Conservation (phyloP, 768 basidiomycete species). For the Erythrobasidium yunnanense region DNA sequence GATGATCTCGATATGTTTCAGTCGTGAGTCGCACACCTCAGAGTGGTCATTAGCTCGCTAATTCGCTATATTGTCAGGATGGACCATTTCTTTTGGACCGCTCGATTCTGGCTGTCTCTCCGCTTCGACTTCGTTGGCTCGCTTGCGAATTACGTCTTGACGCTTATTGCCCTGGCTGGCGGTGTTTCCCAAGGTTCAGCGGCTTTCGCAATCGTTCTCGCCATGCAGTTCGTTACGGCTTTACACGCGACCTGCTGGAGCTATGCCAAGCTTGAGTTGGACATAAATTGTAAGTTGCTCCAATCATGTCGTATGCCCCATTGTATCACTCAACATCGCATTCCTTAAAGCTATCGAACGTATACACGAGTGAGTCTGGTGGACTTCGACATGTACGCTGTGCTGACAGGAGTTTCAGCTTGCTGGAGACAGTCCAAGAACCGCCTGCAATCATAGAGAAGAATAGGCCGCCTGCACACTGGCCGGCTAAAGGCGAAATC, state of each 20-base stretch:
- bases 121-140: constrained; percentile 45
- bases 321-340: not conserved
- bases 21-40: constrained; percentile 49
- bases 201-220: constrained; percentile 48
- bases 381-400: not conserved
- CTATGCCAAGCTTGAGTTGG: constrained; percentile 36
- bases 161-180: constrained; percentile 54
- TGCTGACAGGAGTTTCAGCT: not conserved
- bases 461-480: constrained; percentile 43
- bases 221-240: not conserved
- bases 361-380: constrained; percentile 36
- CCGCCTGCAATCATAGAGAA: constrained; percentile 29
- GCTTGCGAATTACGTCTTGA: constrained; percentile 58
- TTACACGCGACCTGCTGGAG: constrained; percentile 44
- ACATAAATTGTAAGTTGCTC: constrained; percentile 5
- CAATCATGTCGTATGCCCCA: too few species aligned
- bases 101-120: constrained; percentile 9
- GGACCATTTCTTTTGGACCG: constrained; percentile 26
- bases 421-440: constrained; percentile 35
- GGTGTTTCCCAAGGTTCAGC: constrained; percentile 53
- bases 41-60: constrained; percentile 44
- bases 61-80: constrained; percentile 2
- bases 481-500: constrained; percentile 43
- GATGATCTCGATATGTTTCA: constrained; percentile 54
- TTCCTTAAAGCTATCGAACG: constrained; percentile 50